Percentiles rank a stretch among this genome's conserved stretches.
Conservation (phyloP, 768 basidiomycete genomes). For the Tubosaeta sp. region DNA sequence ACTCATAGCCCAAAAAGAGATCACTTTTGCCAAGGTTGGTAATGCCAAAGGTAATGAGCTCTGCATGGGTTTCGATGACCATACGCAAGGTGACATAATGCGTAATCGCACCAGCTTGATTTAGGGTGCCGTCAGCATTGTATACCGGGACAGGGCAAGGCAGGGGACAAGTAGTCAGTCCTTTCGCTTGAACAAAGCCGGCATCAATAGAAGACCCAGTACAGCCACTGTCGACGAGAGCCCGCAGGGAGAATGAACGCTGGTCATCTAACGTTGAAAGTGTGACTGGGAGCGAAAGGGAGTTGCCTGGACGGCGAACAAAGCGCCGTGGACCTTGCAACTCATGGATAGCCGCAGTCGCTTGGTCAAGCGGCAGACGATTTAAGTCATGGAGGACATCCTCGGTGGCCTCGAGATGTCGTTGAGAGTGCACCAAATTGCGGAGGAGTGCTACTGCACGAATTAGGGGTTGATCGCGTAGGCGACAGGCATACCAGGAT, state of each 20-base stretch:
- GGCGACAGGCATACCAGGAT: constrained; percentile 2
- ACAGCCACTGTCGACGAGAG: constrained; percentile 19
- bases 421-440: not conserved
- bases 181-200: constrained; percentile 5
- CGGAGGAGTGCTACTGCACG: not conserved
- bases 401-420: not conserved
- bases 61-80: not conserved
- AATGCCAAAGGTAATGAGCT: not conserved
- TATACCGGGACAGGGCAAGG: constrained; percentile 13
- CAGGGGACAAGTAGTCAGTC: not conserved
- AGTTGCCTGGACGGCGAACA: constrained; percentile 1
- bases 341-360: constrained; percentile 5
- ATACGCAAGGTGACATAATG: constrained; percentile 1
- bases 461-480: not conserved
- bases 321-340: constrained; percentile 1
- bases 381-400: not conserved
- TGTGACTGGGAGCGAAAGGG: not conserved
- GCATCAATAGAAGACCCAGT: constrained; percentile 21
- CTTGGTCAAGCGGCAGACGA: not conserved
- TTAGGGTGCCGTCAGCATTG: constrained; percentile 15
- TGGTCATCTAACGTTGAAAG: constrained; percentile 2
- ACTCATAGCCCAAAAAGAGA: constrained; percentile 7
- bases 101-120: constrained; percentile 10
- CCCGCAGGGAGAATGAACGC: not conserved
- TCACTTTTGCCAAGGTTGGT: not conserved